phyloP scores from a whole-genome alignment of 2,329 filamentous ascomycete species.

The Fusarium sublunatum region DNA sequence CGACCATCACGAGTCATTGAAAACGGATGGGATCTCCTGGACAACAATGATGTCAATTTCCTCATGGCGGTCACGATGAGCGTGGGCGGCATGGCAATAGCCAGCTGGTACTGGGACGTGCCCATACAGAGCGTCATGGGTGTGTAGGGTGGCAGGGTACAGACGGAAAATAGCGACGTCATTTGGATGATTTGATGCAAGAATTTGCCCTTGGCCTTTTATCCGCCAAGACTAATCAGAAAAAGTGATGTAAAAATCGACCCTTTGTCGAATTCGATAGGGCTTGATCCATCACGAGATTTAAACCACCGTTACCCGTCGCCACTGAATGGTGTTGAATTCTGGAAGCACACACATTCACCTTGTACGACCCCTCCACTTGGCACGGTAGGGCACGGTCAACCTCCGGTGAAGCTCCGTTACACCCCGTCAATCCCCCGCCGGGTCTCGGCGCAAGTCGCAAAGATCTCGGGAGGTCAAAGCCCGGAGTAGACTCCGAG shows the following conservation, averaged over 20 bases:
- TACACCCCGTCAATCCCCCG: slow-evolving; percentile 26
- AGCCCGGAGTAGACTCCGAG: slow-evolving; percentile 25
- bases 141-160: slow-evolving; percentile 34
- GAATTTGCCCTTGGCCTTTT: slow-evolving; percentile 18
- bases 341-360: slow-evolving; percentile 9
- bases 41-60: slow-evolving; percentile 97
- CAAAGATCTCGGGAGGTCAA: slow-evolving; percentile 16
- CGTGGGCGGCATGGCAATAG: slow-evolving; percentile 76
- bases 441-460: slow-evolving; percentile 36
- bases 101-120: slow-evolving; percentile 69
- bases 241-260: slow-evolving; percentile 31
- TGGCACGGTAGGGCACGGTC: slow-evolving; percentile 28
- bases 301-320: slow-evolving; percentile 32
- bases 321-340: slow-evolving; percentile 39
- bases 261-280: slow-evolving; percentile 4
- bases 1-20: slow-evolving; percentile 72
- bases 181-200: slow-evolving; percentile 35
- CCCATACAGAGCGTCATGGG: slow-evolving; percentile 59
- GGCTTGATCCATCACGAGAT: slow-evolving; percentile 30
- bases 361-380: slow-evolving; percentile 5
- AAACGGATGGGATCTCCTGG: slow-evolving; percentile 78
- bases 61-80: slow-evolving; percentile 89
- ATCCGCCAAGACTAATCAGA: slow-evolving; percentile 36
- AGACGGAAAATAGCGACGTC: slow-evolving; percentile 35
- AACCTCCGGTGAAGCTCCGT: slow-evolving; percentile 32